phyloP scores from a whole-genome alignment of 805 yeast genomes.

The Myxozyma geophila region DNA sequence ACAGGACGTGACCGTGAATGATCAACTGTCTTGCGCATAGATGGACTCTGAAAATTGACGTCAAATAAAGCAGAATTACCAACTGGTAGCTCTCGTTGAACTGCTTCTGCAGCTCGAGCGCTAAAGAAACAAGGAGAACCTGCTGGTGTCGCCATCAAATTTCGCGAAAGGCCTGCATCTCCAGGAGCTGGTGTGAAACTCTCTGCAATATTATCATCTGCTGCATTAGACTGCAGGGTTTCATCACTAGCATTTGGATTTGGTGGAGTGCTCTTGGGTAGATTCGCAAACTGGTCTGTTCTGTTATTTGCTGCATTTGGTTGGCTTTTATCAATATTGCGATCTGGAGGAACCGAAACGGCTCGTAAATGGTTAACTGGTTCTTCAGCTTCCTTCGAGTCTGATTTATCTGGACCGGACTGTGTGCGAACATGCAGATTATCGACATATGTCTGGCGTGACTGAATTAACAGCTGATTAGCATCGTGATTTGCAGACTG shows the following conservation, averaged over 20 bases:
- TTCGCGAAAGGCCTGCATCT: neutral
- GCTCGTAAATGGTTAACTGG: neutral
- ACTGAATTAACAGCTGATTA: no score
- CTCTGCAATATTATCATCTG: neutral
- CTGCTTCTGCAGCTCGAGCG: constrained; percentile 41
- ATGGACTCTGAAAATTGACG: constrained; percentile 38
- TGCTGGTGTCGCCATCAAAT: neutral
- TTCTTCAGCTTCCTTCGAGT: neutral
- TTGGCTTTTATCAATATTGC: neutral
- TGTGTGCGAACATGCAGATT: constrained; percentile 3
- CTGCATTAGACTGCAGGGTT: neutral
- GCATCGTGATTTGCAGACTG: no score
- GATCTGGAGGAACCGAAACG: constrained; percentile 3
- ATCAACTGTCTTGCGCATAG: constrained; percentile 40
- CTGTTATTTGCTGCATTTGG: neutral
- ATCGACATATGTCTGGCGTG: no score
- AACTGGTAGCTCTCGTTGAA: constrained; percentile 38
- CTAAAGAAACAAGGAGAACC: constrained; percentile 36
- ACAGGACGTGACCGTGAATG: constrained; percentile 41
- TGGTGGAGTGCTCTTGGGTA: constrained; percentile 6
- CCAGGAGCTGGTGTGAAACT: neutral
- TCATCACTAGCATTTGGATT: neutral
- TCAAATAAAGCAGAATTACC: constrained; percentile 38
- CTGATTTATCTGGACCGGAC: neutral
- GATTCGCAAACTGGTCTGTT: neutral